These are phyloP conservation scores for Eutrema salsugineum DNA, from an alignment of 441 rosid species.

Conservation along the genomic window DNA sequence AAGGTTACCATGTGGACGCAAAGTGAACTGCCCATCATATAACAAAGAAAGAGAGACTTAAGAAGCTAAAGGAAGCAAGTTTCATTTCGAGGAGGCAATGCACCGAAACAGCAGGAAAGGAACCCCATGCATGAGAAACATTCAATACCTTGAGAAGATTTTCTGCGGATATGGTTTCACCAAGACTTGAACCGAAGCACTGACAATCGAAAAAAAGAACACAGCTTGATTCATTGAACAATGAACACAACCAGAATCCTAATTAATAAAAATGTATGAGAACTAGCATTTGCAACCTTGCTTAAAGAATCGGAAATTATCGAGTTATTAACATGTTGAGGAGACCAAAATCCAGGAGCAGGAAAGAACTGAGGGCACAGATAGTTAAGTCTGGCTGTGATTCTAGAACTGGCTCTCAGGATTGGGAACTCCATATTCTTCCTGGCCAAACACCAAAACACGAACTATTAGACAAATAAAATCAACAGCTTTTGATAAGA, in stretches of 20 bases:
- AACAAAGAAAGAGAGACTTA: constrained; percentile 9
- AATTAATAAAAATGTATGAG: constrained; percentile 1
- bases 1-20: constrained; percentile 89
- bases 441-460: constrained; percentile 39
- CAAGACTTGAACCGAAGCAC: constrained; percentile 38
- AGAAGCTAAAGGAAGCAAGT: not conserved
- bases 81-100: not conserved
- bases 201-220: constrained; percentile 33
- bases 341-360: constrained; percentile 74
- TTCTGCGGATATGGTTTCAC: constrained; percentile 64
- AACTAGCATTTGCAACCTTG: constrained; percentile 53
- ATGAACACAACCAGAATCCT: not conserved
- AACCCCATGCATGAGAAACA: not conserved
- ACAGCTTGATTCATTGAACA: constrained; percentile 8
- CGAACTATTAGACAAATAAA: constrained; percentile 12
- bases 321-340: constrained; percentile 32
- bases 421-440: constrained; percentile 83
- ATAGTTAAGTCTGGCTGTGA: constrained; percentile 81
- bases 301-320: constrained; percentile 24
- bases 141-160: constrained; percentile 84
- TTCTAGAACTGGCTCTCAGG: constrained; percentile 76
- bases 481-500: not conserved
- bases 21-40: constrained; percentile 57
- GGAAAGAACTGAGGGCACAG: constrained; percentile 98
- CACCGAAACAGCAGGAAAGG: not conserved